These are phyloP conservation scores for Kwoniella dendrophila DNA, from an alignment of 768 basidiomycete species.

Conservation along the genomic window DNA sequence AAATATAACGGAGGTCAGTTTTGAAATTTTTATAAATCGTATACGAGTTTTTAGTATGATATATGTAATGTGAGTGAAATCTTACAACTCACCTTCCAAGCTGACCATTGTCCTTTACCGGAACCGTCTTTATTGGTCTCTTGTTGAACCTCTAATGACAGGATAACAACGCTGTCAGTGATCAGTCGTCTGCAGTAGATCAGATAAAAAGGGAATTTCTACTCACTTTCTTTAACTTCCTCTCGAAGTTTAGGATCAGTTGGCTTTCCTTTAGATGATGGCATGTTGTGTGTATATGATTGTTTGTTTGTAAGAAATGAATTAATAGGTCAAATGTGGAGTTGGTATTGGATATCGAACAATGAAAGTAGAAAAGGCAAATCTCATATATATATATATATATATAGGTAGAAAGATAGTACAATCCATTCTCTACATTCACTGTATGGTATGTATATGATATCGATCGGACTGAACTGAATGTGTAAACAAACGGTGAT, in stretches of 20 bases:
- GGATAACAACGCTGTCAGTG: not conserved
- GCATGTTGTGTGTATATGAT: slow-evolving; percentile 35
- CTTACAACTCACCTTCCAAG: slow-evolving; percentile 49
- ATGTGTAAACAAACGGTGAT: not conserved
- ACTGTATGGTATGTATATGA: not conserved
- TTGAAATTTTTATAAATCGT: not conserved
- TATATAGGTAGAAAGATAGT: no score
- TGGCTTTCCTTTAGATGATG: slow-evolving; percentile 54
- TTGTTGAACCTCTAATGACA: slow-evolving; percentile 43
- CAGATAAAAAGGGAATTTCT: not conserved
- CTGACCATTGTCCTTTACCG: slow-evolving; percentile 52
- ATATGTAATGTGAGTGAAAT: not conserved
- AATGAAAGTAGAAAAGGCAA: not conserved
- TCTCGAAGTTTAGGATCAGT: slow-evolving; percentile 52
- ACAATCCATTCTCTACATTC: not conserved
- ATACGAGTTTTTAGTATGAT: not conserved
- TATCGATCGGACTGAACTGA: not conserved
- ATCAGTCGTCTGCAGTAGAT: no score
- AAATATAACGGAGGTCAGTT: not conserved
- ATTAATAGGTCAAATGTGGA: not conserved
- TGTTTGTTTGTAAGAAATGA: not conserved
- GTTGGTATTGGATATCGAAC: not conserved
- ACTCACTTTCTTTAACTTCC: slow-evolving; percentile 50
- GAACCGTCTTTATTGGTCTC: slow-evolving; percentile 54
- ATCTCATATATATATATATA: not conserved